phyloP scores from a whole-genome alignment of 1,139 yeast genomes.

The Scheffersomyces stambukii region DNA sequence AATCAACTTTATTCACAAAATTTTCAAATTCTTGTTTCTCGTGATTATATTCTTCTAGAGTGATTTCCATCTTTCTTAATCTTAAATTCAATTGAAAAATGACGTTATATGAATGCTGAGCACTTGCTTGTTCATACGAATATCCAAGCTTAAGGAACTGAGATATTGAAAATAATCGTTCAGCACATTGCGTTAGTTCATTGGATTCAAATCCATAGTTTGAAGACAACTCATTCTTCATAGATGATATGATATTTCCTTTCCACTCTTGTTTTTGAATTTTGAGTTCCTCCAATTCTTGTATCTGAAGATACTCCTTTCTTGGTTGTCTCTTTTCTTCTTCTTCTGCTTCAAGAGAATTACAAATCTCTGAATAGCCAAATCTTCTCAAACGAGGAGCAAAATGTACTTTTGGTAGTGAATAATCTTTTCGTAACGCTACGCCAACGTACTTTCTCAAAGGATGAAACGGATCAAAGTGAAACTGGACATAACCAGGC shows the following conservation, averaged over 20 bases:
- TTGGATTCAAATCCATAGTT: conserved; percentile 24
- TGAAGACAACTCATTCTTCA: conserved; percentile 14
- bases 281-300: conserved; percentile 37
- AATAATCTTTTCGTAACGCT: conserved; percentile 59
- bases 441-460: conserved; percentile 87
- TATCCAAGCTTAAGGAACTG: conserved; percentile 23
- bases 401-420: conserved; percentile 85
- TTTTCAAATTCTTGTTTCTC: conserved; percentile 18
- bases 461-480: conserved; percentile 96
- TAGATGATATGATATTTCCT: no score
- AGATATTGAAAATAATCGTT: conserved; percentile 48
- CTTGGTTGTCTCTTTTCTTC: conserved; percentile 58
- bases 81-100: conserved; percentile 47
- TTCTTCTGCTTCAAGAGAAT: conserved; percentile 46
- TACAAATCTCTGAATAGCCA: conserved; percentile 59
- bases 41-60: conserved; percentile 22
- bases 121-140: conserved; percentile 49
- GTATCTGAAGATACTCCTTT: conserved; percentile 57
- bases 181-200: conserved; percentile 36
- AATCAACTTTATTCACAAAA: conserved; percentile 14
- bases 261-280: no score
- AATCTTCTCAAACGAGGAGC: conserved; percentile 82
- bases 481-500: conserved; percentile 90
- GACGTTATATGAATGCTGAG: conserved; percentile 51
- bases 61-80: conserved; percentile 34